A percentile compares a stretch with the other conserved stretches of the same genome.
These are phyloP conservation scores for Arthroderma sp. DNA, from an alignment of 2,329 filamentous ascomycete species.

Conservation along the genomic window DNA sequence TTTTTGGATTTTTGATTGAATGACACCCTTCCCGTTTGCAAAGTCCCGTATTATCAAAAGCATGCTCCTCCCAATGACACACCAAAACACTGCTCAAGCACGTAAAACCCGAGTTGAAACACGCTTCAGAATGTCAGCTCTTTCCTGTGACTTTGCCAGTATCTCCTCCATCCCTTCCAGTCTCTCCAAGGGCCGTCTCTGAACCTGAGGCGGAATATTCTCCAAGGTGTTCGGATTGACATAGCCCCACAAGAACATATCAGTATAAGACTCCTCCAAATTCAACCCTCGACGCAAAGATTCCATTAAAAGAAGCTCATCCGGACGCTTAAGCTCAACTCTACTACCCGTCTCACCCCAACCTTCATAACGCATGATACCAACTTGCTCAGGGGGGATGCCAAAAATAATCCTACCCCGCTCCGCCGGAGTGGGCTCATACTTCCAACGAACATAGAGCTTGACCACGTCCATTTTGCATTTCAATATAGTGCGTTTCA, in stretches of 20 bases:
- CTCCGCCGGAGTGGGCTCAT: slow-evolving; percentile 21
- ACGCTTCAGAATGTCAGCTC: background rate
- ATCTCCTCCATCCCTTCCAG: slow-evolving; percentile 11
- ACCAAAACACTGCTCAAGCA: too few species aligned
- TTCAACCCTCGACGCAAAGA: slow-evolving; percentile 38
- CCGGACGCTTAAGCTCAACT: slow-evolving; percentile 40
- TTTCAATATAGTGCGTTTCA: slow-evolving; percentile 44
- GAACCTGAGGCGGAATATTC: slow-evolving; percentile 41
- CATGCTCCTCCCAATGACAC: too few species aligned
- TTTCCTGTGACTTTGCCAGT: slow-evolving; percentile 4
- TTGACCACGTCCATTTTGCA: slow-evolving; percentile 40
- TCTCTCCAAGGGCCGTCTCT: slow-evolving; percentile 39
- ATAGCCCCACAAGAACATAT: slow-evolving; percentile 52
- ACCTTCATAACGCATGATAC: slow-evolving; percentile 29
- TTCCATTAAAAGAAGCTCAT: slow-evolving; percentile 48
- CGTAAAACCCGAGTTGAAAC: slow-evolving; percentile 2
- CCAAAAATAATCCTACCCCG: slow-evolving; percentile 32
- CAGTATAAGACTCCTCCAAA: slow-evolving; percentile 41
- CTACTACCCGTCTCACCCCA: slow-evolving; percentile 23
- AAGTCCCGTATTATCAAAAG: too few species aligned
- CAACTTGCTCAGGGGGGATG: slow-evolving; percentile 41
- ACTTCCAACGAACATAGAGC: slow-evolving; percentile 47
- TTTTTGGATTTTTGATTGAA: too few species aligned
- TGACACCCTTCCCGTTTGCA: too few species aligned
- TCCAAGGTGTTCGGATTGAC: slow-evolving; percentile 40